Evolutionary conservation across 306 rosid genomes (phyloP).

Genomic region (Corylus heterophylla): DNA sequence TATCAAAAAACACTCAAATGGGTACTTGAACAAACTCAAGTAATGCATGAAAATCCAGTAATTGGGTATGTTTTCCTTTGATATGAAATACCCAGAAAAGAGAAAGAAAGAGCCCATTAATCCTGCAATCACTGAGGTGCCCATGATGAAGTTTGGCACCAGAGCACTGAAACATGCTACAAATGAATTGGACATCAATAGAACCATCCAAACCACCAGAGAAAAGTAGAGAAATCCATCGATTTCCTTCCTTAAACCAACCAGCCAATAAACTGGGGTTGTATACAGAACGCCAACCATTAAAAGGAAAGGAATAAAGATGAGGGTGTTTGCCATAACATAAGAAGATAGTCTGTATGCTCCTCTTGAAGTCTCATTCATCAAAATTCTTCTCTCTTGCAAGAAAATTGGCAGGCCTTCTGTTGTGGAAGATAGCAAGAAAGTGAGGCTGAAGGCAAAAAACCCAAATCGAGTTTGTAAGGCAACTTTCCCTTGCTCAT

Average conservation of each 20-base stretch:
- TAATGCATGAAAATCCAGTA: slow-evolving; percentile 97
- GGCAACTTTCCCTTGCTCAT: slow-evolving; percentile 26
- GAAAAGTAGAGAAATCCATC: slow-evolving; percentile 51
- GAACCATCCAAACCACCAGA: slow-evolving; percentile 55
- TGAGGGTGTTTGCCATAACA: slow-evolving; percentile 46
- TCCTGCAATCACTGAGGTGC: slow-evolving; percentile 82
- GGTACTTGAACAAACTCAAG: slow-evolving; percentile 87
- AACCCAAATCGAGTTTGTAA: slow-evolving; percentile 51
- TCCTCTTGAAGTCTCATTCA: slow-evolving; percentile 53
- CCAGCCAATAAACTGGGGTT: slow-evolving; percentile 51
- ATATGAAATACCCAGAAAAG: slow-evolving; percentile 90
- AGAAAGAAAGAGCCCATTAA: slow-evolving; percentile 96
- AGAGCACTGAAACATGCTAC: slow-evolving; percentile 95
- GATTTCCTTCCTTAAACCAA: slow-evolving; percentile 39
- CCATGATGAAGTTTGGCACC: slow-evolving; percentile 92
- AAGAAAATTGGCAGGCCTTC: slow-evolving; percentile 64
- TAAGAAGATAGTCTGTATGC: slow-evolving; percentile 57
- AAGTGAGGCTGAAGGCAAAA: slow-evolving; percentile 64
- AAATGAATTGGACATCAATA: slow-evolving; percentile 74
- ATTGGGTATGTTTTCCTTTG: slow-evolving; percentile 72
- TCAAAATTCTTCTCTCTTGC: slow-evolving; percentile 48
- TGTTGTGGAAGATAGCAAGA: slow-evolving; percentile 56
- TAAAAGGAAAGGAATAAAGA: slow-evolving; percentile 55
- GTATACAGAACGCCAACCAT: slow-evolving; percentile 44
- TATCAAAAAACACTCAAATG: slow-evolving; percentile 91